phyloP scores from a whole-genome alignment of 176 grass and related monocot genomes.

The Triticum timopheevii region DNA sequence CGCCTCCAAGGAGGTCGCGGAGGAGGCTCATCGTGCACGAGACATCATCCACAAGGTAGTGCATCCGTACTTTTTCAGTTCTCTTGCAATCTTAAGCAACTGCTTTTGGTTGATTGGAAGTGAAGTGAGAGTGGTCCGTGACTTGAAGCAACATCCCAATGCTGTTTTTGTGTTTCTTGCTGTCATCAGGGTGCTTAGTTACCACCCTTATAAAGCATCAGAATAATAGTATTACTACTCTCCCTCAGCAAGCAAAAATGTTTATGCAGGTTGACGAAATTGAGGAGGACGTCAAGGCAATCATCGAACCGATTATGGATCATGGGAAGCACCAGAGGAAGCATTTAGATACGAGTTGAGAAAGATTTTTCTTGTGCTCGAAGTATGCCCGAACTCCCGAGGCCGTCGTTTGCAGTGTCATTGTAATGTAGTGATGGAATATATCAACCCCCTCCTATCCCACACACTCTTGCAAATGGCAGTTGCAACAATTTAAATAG shows the following conservation, averaged over 20 bases:
- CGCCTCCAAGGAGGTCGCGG: constrained; percentile 46
- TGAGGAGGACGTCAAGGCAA: constrained; percentile 49
- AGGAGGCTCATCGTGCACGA: constrained; percentile 57
- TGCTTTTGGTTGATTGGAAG: background rate
- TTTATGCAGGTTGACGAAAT: constrained; percentile 44
- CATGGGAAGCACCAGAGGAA: constrained; percentile 7
- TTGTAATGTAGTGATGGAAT: too few species aligned
- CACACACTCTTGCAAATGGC: too few species aligned
- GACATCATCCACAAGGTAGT: constrained; percentile 51
- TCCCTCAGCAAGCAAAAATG: background rate
- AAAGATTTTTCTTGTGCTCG: too few species aligned
- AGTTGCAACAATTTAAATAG: too few species aligned
- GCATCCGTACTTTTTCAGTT: background rate
- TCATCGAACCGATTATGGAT: constrained; percentile 30
- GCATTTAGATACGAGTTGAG: background rate
- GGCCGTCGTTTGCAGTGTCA: too few species aligned
- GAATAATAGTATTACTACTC: background rate
- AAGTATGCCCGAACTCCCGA: too few species aligned
- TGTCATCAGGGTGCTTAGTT: background rate
- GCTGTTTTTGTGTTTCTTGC: background rate
- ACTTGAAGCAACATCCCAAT: constrained; percentile 21
- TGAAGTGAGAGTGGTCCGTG: background rate
- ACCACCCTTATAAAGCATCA: background rate
- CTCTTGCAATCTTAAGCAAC: background rate
- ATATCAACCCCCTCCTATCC: too few species aligned